Conservation (phyloP, 176 grass and related monocot species). For the Hyparrhenia diplandra region DNA sequence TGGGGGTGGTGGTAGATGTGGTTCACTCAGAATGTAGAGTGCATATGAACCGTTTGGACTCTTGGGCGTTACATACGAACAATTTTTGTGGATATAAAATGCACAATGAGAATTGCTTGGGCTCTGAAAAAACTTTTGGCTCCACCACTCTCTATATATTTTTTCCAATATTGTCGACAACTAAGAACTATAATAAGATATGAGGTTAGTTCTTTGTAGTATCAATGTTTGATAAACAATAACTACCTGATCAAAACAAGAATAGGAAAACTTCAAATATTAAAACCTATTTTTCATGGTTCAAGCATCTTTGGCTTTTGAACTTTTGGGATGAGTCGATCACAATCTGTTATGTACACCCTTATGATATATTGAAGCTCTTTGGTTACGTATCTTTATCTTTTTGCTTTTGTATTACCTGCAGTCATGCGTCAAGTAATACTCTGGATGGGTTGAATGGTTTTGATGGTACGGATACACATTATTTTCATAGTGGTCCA, state of each 20-base stretch:
- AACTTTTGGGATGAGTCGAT: background rate
- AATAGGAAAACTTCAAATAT: background rate
- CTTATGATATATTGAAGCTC: constrained; percentile 1
- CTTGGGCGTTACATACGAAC: no score
- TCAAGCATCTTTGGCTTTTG: background rate
- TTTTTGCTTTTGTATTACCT: constrained; percentile 14
- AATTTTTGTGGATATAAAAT: no score
- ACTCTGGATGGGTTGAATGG: constrained; percentile 80
- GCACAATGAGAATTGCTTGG: no score
- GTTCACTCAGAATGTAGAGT: no score
- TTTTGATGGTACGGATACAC: constrained; percentile 87
- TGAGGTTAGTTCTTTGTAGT: background rate
- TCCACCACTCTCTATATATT: no score
- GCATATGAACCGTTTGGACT: no score
- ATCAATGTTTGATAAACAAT: background rate
- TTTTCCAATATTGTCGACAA: no score
- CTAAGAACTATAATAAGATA: background rate
- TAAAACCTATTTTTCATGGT: background rate
- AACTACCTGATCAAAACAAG: constrained; percentile 3
- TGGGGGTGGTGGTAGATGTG: no score
- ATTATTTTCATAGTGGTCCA: constrained; percentile 73
- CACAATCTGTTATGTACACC: background rate
- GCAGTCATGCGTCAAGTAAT: constrained; percentile 81
- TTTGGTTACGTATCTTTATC: constrained; percentile 16
- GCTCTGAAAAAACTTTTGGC: no score